Conservation (phyloP, 371 early-diverging fungal species). For the Haplosporangium sp. region DNA sequence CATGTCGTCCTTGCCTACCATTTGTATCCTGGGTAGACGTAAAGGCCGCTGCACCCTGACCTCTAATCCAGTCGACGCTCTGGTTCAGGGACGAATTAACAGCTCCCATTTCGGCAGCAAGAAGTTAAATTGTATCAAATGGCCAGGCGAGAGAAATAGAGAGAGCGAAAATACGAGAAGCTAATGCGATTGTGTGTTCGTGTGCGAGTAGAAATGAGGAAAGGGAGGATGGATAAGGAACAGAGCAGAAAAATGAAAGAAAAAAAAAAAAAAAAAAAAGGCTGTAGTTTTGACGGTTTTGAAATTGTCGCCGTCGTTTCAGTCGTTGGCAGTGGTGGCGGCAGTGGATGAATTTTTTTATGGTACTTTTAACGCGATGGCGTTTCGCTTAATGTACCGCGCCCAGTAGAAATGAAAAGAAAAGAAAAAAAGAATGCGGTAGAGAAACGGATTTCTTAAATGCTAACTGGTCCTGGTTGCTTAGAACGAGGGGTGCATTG, state of each 20-base stretch:
- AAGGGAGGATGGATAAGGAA: background rate
- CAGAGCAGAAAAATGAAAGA: background rate
- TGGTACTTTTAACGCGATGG: no score
- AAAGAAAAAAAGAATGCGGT: no score
- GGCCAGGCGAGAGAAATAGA: background rate
- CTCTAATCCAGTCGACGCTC: background rate
- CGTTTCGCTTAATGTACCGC: no score
- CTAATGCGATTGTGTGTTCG: background rate
- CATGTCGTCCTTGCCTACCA: background rate
- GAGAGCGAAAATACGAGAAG: background rate
- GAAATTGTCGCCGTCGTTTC: background rate
- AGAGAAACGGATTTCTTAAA: no score
- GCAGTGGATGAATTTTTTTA: no score
- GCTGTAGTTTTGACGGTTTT: background rate
- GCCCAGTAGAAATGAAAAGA: no score
- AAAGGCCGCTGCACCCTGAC: background rate
- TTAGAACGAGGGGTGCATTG: no score
- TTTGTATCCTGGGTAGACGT: background rate
- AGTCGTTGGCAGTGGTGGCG: no score
- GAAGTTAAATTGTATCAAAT: background rate
- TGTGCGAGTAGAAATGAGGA: background rate
- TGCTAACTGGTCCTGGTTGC: no score
- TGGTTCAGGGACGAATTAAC: constrained; percentile 5
- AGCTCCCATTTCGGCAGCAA: background rate
- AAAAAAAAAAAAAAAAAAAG: background rate